Conservation (phyloP, 192 early-diverging fungal species). For the Backusella psychrophila region DNA sequence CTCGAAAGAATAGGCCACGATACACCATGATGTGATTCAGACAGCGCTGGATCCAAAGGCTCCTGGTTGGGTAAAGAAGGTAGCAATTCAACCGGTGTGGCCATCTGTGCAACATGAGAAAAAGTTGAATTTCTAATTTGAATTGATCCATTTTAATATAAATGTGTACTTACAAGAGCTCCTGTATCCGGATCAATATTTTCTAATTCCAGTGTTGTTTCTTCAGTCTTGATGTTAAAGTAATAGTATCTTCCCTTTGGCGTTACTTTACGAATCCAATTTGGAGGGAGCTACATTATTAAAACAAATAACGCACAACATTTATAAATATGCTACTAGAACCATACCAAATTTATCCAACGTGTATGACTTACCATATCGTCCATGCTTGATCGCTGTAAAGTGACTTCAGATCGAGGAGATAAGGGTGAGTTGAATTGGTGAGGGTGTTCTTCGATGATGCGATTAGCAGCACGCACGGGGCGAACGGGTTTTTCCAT, state of each 20-base stretch:
- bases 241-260: constrained; percentile 54
- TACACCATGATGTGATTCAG: not conserved
- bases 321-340: not conserved
- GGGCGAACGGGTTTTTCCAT: constrained; percentile 6
- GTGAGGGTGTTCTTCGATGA: not conserved
- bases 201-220: constrained; percentile 53
- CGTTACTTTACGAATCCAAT: constrained; percentile 54
- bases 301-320: not conserved
- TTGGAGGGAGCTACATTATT: constrained; percentile 38
- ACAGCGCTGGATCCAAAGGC: not conserved
- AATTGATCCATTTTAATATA: too few species aligned
- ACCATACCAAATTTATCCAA: not conserved
- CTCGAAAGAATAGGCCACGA: constrained; percentile 52
- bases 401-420: not conserved
- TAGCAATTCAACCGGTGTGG: constrained; percentile 3
- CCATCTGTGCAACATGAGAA: not conserved
- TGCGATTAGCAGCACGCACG: not conserved
- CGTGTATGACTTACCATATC: not conserved
- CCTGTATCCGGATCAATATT: constrained; percentile 56
- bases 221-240: constrained; percentile 59
- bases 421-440: not conserved
- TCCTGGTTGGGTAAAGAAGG: not conserved
- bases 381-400: not conserved
- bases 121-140: not conserved
- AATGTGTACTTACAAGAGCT: constrained; percentile 32